Percentiles rank a stretch among this genome's conserved stretches.
Evolutionary conservation across 106 monocot genomes (phyloP).

Genomic region (Cymbidium sinense): DNA sequence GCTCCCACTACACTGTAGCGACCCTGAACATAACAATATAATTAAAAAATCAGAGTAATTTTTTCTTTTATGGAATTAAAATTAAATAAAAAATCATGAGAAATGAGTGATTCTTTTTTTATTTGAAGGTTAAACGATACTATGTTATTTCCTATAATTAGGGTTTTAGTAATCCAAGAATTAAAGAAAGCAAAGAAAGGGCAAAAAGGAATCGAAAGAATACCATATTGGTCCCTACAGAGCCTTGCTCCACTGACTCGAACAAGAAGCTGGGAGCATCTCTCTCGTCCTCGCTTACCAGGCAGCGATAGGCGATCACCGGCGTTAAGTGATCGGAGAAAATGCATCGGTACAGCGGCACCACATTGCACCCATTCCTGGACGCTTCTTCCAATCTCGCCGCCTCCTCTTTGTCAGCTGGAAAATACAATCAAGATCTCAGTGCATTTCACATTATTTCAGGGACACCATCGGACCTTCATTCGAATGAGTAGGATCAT

Average conservation of each 20-base stretch:
- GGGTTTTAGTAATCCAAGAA: not conserved
- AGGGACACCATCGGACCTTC: not conserved
- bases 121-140: no score
- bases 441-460: not conserved
- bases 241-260: constrained; percentile 55
- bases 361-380: constrained; percentile 29
- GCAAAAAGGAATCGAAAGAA: not conserved
- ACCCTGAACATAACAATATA: constrained; percentile 36
- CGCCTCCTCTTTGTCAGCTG: constrained; percentile 28
- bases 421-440: not conserved
- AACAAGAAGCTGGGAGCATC: constrained; percentile 64
- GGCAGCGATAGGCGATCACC: constrained; percentile 35
- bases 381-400: constrained; percentile 29
- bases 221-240: constrained; percentile 37
- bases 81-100: not conserved
- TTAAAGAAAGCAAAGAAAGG: not conserved
- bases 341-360: constrained; percentile 34
- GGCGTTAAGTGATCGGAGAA: constrained; percentile 45
- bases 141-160: no score
- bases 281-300: constrained; percentile 36
- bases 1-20: constrained; percentile 83
- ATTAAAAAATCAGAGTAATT: not conserved
- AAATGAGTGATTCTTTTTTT: no score
- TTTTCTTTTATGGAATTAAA: not conserved
- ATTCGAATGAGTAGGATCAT: no score